Evolutionary conservation across 2,329 filamentous ascomycete species (phyloP).

Genomic region (Stenocarpella maydis): DNA sequence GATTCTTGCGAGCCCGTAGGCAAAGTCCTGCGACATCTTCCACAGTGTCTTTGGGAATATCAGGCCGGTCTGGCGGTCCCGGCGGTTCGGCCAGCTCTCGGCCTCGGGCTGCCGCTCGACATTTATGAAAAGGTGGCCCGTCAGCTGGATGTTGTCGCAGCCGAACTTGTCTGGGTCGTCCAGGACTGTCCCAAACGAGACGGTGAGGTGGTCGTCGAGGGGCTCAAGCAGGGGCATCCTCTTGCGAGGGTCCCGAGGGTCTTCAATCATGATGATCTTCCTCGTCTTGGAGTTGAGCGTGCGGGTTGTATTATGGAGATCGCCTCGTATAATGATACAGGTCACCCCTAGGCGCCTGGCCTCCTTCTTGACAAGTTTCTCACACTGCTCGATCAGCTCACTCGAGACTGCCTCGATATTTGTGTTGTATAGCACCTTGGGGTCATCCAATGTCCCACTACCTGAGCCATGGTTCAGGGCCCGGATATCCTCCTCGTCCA

Average conservation of each 20-base stretch:
- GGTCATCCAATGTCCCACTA: not conserved
- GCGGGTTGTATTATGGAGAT: not conserved
- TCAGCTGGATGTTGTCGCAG: not conserved
- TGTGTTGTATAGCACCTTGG: not conserved
- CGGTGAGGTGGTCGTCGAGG: not conserved
- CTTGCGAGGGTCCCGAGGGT: not conserved
- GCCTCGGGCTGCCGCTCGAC: not conserved
- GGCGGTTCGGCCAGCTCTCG: not conserved
- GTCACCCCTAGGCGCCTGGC: not conserved
- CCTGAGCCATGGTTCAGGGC: not conserved
- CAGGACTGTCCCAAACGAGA: not conserved
- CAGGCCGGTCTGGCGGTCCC: not conserved
- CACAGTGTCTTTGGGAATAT: not conserved
- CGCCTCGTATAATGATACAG: not conserved
- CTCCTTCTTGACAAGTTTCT: not conserved
- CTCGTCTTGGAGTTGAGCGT: not conserved
- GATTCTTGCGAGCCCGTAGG: not conserved
- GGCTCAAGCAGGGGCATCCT: not conserved
- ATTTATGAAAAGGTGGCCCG: not conserved
- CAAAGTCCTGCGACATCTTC: not conserved
- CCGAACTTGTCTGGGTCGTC: not conserved
- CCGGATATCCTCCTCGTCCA: fast-evolving
- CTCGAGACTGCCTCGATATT: not conserved
- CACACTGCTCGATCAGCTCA: not conserved
- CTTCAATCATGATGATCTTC: not conserved